Conservation (phyloP, 805 yeast species). For the Candida pini region DNA sequence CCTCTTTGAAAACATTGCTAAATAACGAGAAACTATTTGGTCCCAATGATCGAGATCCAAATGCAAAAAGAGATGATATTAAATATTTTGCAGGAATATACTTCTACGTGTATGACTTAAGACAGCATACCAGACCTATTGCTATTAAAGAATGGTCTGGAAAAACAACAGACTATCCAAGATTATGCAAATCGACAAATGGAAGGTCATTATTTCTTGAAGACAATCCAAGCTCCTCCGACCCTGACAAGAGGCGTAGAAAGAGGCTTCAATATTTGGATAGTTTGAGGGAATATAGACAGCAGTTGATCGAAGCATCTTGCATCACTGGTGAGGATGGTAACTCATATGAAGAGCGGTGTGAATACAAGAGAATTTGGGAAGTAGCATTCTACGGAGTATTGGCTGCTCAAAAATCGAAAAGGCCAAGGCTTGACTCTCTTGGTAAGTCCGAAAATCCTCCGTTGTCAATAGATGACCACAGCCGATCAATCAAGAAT, state of each 20-base stretch:
- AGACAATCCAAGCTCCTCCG: slow-evolving; percentile 33
- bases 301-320: slow-evolving; percentile 24
- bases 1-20: slow-evolving; percentile 51
- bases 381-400: slow-evolving; percentile 12
- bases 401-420: not conserved
- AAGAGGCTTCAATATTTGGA: slow-evolving; percentile 27
- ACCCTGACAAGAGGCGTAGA: slow-evolving; percentile 24
- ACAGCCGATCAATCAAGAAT: too few species aligned
- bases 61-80: slow-evolving; percentile 77
- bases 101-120: slow-evolving; percentile 73
- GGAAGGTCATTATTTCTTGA: slow-evolving; percentile 84
- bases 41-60: slow-evolving; percentile 83
- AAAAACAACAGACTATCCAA: slow-evolving; percentile 47
- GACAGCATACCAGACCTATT: slow-evolving; percentile 74
- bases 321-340: slow-evolving; percentile 9
- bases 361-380: slow-evolving; percentile 17
- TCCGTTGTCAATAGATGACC: too few species aligned
- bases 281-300: slow-evolving; percentile 28
- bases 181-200: slow-evolving; percentile 51
- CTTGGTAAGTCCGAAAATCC: not conserved
- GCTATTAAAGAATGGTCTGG: slow-evolving; percentile 73
- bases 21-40: slow-evolving; percentile 84
- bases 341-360: slow-evolving; percentile 21
- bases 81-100: slow-evolving; percentile 74
- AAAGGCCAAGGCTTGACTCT: slow-evolving; percentile 12